These are phyloP conservation scores for Podosphaera fusca DNA, from an alignment of 2,329 filamentous ascomycete genomes.

Conservation along the genomic window DNA sequence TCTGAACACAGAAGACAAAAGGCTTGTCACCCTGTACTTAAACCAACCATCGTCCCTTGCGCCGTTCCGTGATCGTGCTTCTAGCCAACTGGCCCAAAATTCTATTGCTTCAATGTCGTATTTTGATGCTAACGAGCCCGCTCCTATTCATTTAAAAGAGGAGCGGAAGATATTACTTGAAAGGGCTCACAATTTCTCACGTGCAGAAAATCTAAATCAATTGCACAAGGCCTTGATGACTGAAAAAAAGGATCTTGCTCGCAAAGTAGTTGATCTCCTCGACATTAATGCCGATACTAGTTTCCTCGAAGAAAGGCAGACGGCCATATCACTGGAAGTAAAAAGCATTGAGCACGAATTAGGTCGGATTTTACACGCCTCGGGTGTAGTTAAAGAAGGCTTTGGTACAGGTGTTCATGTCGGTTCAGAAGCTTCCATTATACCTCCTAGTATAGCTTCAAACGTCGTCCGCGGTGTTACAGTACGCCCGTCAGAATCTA, in stretches of 20 bases:
- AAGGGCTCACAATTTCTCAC: slow-evolving; percentile 8
- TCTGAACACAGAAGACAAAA: slow-evolving; percentile 10
- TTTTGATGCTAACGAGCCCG: slow-evolving; percentile 7
- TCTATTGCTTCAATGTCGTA: slow-evolving; percentile 7
- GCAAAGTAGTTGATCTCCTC: slow-evolving; percentile 7
- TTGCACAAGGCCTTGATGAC: slow-evolving; percentile 4
- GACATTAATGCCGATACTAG: slow-evolving; percentile 8
- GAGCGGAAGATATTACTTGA: slow-evolving; percentile 10
- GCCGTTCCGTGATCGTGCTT: slow-evolving; percentile 7
- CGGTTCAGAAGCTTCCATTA: not conserved
- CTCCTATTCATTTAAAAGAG: slow-evolving; percentile 9
- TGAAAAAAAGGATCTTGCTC: slow-evolving; percentile 9
- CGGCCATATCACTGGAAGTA: slow-evolving; percentile 8
- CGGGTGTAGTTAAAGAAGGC: slow-evolving; percentile 13
- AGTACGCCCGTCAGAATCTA: slow-evolving; percentile 5
- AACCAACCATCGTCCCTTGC: slow-evolving; percentile 7
- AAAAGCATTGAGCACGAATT: slow-evolving; percentile 11
- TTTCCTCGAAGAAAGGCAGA: slow-evolving; percentile 7
- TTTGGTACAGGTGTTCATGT: slow-evolving; percentile 8
- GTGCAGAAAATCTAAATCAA: slow-evolving; percentile 3
- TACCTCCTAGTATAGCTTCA: not conserved
- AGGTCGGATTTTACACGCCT: slow-evolving; percentile 8
- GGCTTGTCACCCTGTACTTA: slow-evolving; percentile 9
- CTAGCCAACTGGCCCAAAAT: slow-evolving; percentile 8
- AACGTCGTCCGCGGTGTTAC: slow-evolving; percentile 4